Evolutionary conservation across 2,329 filamentous ascomycete species (phyloP), one percentile per base, ranked within the genome.

Genomic region (Fusarium sp.): DNA sequence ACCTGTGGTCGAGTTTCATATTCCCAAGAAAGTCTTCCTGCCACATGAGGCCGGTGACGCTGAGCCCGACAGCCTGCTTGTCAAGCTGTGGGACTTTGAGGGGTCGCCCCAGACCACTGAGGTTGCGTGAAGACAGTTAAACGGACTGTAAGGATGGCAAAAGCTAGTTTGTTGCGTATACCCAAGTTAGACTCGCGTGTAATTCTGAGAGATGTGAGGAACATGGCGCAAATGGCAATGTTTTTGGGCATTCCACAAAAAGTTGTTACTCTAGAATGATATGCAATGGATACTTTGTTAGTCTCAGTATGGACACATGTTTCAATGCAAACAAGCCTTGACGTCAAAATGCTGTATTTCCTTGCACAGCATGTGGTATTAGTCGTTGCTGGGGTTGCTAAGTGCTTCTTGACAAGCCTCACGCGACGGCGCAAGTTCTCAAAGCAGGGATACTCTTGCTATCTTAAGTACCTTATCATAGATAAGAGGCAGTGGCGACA

Each of bases 1-100:
- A 7, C 95, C 96, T 0, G 95, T 97, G 14, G 91, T 98, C 60
- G 97, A 98, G 82, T 98, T 94, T 82, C 94, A 97, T 82, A 98
- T 99, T 73, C 95, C 96, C 9, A 97, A 97, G 85, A 91, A 88
- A 76, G 93, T 98, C 45, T 93, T 97, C 62, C 77, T 88, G 59
- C 85, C 87, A 1, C 85, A 90, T 14, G 88, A 90, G 33, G 79
- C 81, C 11, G 82, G 81, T 13, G 84, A 86, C 6, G 85, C 81
- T 47, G 80, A 85, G 16, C 85, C 88, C 65, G 88, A 92, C 75
- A 89, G 84, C 68, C 81, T 92, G 36, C 75, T 92, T 25, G 88
- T 89, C 54, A 90, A 87, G 79, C 82, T 92, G 31, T 93, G 91
- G 90, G 86, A 89, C 69, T 92, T 93, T 77, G 79, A 79, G 18